These are phyloP conservation scores for Lasiosphaeria hispida DNA, from an alignment of 495 filamentous ascomycete species.

Conservation along the genomic window DNA sequence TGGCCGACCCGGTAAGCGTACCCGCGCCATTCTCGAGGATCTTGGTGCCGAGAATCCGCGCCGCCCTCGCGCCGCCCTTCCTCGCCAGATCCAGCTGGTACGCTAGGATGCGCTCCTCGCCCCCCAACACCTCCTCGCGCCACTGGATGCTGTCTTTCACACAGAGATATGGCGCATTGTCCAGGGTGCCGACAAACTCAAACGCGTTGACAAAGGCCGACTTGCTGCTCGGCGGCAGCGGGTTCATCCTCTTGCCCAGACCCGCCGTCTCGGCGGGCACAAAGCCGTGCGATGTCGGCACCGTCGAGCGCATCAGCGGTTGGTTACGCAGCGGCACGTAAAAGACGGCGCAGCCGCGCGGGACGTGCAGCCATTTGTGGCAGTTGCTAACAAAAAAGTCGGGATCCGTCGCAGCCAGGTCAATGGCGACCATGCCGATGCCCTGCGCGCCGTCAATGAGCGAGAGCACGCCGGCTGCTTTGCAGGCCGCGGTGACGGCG, in stretches of 20 bases:
- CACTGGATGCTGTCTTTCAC: conserved; percentile 68
- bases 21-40: conserved; percentile 59
- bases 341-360: conserved; percentile 76
- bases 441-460: conserved; percentile 82
- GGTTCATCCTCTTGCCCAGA: conserved; percentile 44
- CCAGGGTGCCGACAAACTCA: conserved; percentile 73
- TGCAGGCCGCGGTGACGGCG: conserved; percentile 57
- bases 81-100: conserved; percentile 59
- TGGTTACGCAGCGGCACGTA: conserved; percentile 77
- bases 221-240: conserved; percentile 46
- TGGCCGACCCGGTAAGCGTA: conserved; percentile 44
- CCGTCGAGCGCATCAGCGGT: conserved; percentile 63
- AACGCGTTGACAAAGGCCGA: conserved; percentile 67
- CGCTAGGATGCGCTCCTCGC: conserved; percentile 63
- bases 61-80: conserved; percentile 56
- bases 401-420: conserved; percentile 60
- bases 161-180: conserved; percentile 68
- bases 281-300: conserved; percentile 71
- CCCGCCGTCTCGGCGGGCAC: conserved; percentile 30
- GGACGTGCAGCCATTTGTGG: conserved; percentile 90
- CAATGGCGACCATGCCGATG: conserved; percentile 70
- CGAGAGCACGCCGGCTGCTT: conserved; percentile 57
- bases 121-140: conserved; percentile 65
- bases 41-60: conserved; percentile 64
- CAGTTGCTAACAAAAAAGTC: conserved; percentile 85